phyloP scores from a whole-genome alignment of 176 grass and related monocot genomes.

The Triticum monococcum region DNA sequence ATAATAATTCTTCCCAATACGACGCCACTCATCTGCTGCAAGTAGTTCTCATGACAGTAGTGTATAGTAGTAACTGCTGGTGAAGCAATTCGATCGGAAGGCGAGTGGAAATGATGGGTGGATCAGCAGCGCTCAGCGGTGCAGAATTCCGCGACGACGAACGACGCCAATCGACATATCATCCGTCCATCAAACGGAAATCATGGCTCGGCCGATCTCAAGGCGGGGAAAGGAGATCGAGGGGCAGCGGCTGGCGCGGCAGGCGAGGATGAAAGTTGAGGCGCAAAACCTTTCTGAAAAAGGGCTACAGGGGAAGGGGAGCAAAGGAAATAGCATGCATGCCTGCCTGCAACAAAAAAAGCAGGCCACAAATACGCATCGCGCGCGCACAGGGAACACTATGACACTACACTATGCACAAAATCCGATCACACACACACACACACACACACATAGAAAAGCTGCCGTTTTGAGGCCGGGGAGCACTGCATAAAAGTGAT shows the following conservation, averaged over 20 bases:
- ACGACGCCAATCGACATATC: background rate
- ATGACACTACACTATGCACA: slow-evolving; percentile 34
- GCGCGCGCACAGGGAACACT: slow-evolving; percentile 4
- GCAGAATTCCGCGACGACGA: slow-evolving; percentile 37
- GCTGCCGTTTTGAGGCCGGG: slow-evolving; percentile 45
- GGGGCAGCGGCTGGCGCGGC: slow-evolving; percentile 34
- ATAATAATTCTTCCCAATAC: background rate
- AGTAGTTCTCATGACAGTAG: background rate
- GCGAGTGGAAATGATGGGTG: slow-evolving; percentile 3
- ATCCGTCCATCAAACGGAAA: slow-evolving; percentile 60
- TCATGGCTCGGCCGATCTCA: slow-evolving; percentile 54
- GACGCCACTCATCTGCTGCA: background rate
- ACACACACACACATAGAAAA: slow-evolving; percentile 1
- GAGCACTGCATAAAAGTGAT: slow-evolving; percentile 48
- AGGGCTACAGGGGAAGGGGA: slow-evolving; percentile 39
- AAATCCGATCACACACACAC: slow-evolving; percentile 35
- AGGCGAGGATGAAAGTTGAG: slow-evolving; percentile 78
- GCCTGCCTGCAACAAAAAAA: slow-evolving; percentile 42
- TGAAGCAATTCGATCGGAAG: background rate
- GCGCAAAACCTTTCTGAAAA: slow-evolving; percentile 74
- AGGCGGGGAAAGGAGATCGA: slow-evolving; percentile 55
- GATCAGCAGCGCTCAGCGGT: background rate
- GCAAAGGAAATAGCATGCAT: slow-evolving; percentile 81
- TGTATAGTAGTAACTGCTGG: background rate
- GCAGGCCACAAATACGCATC: slow-evolving; percentile 23